These are phyloP conservation scores for Chalaropsis ovoidea DNA, from an alignment of 2,329 filamentous ascomycete genomes.

Conservation along the genomic window DNA sequence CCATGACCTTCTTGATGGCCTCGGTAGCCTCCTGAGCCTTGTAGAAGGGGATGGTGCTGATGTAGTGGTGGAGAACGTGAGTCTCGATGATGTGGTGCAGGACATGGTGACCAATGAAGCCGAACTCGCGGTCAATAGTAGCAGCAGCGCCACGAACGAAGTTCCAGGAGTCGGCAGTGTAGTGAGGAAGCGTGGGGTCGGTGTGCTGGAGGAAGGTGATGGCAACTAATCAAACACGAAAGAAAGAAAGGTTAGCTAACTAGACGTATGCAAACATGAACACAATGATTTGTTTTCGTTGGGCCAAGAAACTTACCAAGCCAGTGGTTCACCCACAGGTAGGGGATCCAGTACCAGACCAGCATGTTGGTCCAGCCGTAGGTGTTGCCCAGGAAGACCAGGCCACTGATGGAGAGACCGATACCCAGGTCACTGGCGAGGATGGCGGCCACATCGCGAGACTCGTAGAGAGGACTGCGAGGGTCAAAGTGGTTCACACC, in stretches of 20 bases:
- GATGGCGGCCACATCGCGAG: slow-evolving; percentile 80
- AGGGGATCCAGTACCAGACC: slow-evolving; percentile 92
- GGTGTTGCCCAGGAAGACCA: slow-evolving; percentile 60
- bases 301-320: slow-evolving; percentile 56
- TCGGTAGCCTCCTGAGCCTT: slow-evolving; percentile 89
- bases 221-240: slow-evolving; percentile 52
- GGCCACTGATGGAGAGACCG: slow-evolving; percentile 47
- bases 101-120: slow-evolving; percentile 82
- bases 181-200: slow-evolving; percentile 87
- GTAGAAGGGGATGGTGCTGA: slow-evolving; percentile 83
- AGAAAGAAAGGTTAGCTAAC: background rate
- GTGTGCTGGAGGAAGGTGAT: slow-evolving; percentile 98
- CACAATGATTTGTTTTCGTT: too few species aligned
- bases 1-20: slow-evolving; percentile 92
- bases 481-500: slow-evolving; percentile 96
- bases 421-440: slow-evolving; percentile 77
- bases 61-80: slow-evolving; percentile 95
- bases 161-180: slow-evolving; percentile 77
- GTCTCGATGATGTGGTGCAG: slow-evolving; percentile 97
- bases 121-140: slow-evolving; percentile 94
- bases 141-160: slow-evolving; percentile 88
- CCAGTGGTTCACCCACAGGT: slow-evolving; percentile 99
- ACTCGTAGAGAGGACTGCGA: slow-evolving; percentile 78
- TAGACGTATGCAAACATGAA: background rate
- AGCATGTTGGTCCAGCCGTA: slow-evolving; percentile 80